phyloP scores from a whole-genome alignment of 2,329 filamentous ascomycete genomes.

The Rasamsonia emersonii region DNA sequence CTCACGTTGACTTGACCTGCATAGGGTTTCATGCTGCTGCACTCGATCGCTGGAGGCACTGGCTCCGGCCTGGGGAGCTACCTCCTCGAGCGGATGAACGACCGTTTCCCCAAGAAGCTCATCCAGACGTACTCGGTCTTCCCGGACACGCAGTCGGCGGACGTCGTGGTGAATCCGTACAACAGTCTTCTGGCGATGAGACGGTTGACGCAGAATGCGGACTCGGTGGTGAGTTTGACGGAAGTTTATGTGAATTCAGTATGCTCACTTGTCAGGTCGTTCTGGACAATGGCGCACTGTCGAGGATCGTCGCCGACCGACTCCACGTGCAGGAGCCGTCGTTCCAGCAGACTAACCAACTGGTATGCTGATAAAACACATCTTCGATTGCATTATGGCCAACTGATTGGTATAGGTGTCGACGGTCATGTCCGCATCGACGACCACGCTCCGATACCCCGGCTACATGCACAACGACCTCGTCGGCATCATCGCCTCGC shows the following conservation, averaged over 20 bases:
- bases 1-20: constrained; percentile 4
- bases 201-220: constrained; percentile 86
- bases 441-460: constrained; percentile 90
- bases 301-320: constrained; percentile 86
- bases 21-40: constrained; percentile 93
- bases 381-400: too few relatives aligned
- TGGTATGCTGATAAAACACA: constrained; percentile 43
- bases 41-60: constrained; percentile 95
- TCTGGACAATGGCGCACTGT: constrained; percentile 88
- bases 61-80: constrained; percentile 95
- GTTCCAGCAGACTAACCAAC: constrained; percentile 94
- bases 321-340: constrained; percentile 92
- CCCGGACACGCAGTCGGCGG: constrained; percentile 79
- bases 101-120: constrained; percentile 96
- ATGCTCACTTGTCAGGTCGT: constrained; percentile 55
- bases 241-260: too few relatives aligned
- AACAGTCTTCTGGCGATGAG: constrained; percentile 92
- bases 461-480: constrained; percentile 99
- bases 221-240: constrained; percentile 70
- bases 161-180: constrained; percentile 96
- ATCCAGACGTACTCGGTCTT: constrained; percentile 99
- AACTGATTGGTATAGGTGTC: constrained; percentile 67
- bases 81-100: constrained; percentile 88
- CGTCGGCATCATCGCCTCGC: constrained; percentile 87
- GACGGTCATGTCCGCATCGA: constrained; percentile 97